These are phyloP conservation scores for Tuber borchii DNA, from an alignment of 495 filamentous ascomycete species.

Conservation along the genomic window DNA sequence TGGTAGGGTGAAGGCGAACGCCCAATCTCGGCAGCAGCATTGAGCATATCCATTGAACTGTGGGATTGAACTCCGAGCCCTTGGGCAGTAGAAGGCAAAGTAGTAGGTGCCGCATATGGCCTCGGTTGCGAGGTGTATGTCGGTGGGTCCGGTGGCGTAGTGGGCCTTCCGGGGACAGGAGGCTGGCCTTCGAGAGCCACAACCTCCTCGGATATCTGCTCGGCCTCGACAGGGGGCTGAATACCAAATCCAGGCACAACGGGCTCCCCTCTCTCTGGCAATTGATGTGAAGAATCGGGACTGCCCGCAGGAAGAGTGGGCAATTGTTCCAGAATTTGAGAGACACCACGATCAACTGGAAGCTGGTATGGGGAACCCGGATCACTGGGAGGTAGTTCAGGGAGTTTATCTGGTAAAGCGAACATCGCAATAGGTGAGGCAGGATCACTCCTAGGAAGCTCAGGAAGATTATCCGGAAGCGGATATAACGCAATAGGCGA, in stretches of 20 bases:
- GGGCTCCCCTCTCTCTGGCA: too few relatives aligned
- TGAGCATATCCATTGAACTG: not conserved
- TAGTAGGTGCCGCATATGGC: not conserved
- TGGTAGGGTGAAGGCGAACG: not conserved
- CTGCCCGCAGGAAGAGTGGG: slow-evolving; percentile 23
- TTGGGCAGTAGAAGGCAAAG: not conserved
- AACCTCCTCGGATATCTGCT: not conserved
- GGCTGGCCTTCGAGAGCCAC: not conserved
- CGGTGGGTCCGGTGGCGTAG: not conserved
- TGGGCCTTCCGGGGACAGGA: not conserved
- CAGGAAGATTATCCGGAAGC: slow-evolving; percentile 6
- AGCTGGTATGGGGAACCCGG: slow-evolving; percentile 24
- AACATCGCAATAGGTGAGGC: not conserved
- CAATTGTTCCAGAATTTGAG: not conserved
- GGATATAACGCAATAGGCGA: not conserved
- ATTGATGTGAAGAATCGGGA: too few relatives aligned
- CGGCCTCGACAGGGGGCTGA: not conserved
- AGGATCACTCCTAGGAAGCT: slow-evolving; percentile 9
- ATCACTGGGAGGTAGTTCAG: slow-evolving; percentile 22
- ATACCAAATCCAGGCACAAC: too few relatives aligned
- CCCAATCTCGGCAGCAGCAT: slow-evolving; percentile 1
- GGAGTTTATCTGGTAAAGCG: slow-evolving; percentile 5
- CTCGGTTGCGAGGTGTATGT: too few relatives aligned
- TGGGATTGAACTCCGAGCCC: not conserved
- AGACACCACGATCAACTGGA: not conserved